Base-by-base conservation (phyloP, 2,329 filamentous ascomycete species). In the Sporothrix euskadiensis region DNA sequence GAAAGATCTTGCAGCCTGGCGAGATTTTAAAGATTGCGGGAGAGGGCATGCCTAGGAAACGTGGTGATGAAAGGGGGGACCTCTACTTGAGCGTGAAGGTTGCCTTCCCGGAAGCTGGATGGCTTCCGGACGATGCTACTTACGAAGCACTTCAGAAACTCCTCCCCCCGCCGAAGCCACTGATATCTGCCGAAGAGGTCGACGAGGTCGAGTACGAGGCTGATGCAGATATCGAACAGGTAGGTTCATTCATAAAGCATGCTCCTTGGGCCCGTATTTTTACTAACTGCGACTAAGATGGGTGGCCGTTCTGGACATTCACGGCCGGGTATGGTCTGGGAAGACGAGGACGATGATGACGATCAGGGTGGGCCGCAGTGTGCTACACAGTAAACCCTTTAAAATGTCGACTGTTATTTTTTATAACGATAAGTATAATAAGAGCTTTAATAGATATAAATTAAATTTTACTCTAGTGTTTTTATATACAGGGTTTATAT, bases 21-120 rank as follows among this genome's bases (percentile, higher is more conserved):
- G 93, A 99, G 80, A 88, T 95, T 8, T 86, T 99, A 78, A 97
- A 94, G 84, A 85, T 99, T 0, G 82, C 87, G 1, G 94, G 94
- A 35, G 96, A 99, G 84, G 96, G 96, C 74, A 99, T 99, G 96
- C 96, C 96, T 1, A 82, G 91, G 78, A 98, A 98, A 87, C 90
- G 91, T 73, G 93, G 91, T 76, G 96, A 99, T 54, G 80, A 84
- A 4, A 94, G 90, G 80, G 96, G 96, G 59, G 94, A 98, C 79
- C 84, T 99, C 22, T 99, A 95, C 82, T 86, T 99, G 57, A 84
- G 92, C 52, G 91, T 98, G 76, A 91, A 96, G 78, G 88, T 99
- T 75, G 88, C 93, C 72, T 98, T 98, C 84, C 96, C 96, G 2
- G 90, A 94, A 78, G 90, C 95, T 78, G 92, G 90, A 35, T 98